Evolutionary conservation across 1,139 yeast genomes (phyloP).

Genomic region (Taphrina betulina): DNA sequence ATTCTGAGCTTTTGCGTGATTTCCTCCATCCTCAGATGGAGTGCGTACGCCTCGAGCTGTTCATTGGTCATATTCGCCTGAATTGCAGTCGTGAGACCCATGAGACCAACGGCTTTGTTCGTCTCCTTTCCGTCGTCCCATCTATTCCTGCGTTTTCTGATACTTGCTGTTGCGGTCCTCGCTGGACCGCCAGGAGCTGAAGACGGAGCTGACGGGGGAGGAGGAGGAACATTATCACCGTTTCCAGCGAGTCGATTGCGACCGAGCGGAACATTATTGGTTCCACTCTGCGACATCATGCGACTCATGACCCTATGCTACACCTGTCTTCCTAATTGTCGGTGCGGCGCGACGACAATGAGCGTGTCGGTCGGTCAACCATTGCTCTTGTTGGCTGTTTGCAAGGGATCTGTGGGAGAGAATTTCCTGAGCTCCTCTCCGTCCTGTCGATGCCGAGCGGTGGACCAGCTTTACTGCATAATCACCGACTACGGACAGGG

Average conservation of each 20-base stretch:
- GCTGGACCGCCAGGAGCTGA: slow-evolving; percentile 33
- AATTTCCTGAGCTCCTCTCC: too few relatives aligned
- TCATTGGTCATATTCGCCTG: slow-evolving; percentile 70
- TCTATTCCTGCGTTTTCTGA: slow-evolving; percentile 38
- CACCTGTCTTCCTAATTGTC: too few relatives aligned
- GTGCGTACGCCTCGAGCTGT: slow-evolving; percentile 79
- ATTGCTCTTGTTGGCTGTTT: too few relatives aligned
- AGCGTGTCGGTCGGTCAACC: too few relatives aligned
- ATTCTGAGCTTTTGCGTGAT: slow-evolving; percentile 60
- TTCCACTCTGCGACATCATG: slow-evolving; percentile 39
- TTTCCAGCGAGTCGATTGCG: slow-evolving; percentile 38
- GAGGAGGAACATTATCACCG: slow-evolving; percentile 37
- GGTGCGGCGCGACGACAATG: too few relatives aligned
- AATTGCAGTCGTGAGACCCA: slow-evolving; percentile 48
- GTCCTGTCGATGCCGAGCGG: too few relatives aligned
- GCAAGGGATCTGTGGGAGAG: too few relatives aligned
- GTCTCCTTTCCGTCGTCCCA: slow-evolving; percentile 44
- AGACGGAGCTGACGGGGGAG: slow-evolving; percentile 36
- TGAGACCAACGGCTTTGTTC: slow-evolving; percentile 43
- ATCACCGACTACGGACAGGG: too few relatives aligned
- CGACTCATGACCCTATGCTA: too few relatives aligned
- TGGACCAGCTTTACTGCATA: too few relatives aligned
- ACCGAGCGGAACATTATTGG: slow-evolving; percentile 43
- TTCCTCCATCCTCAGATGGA: slow-evolving; percentile 74
- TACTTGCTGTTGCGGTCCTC: slow-evolving; percentile 24